These are phyloP conservation scores for Encephalitozoon hellem DNA, from an alignment of 371 early-diverging fungal species.

Conservation along the genomic window DNA sequence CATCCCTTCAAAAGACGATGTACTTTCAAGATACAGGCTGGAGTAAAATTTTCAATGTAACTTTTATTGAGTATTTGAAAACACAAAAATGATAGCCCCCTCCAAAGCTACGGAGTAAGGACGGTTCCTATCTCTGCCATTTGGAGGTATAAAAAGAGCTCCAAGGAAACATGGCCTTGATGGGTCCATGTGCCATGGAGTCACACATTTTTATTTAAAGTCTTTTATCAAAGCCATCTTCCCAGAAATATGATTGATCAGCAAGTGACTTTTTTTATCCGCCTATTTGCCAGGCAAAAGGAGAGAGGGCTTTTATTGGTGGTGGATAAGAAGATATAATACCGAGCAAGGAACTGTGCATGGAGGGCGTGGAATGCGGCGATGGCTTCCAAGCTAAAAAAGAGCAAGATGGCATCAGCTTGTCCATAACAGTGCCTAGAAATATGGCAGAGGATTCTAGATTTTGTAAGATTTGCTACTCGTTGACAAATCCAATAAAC, in stretches of 20 bases:
- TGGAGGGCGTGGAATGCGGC: not conserved
- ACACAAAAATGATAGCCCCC: not conserved
- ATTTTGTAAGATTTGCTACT: slow-evolving; percentile 60
- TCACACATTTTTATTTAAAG: not conserved
- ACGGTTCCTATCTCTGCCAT: slow-evolving; percentile 3
- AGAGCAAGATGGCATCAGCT: not conserved
- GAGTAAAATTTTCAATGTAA: not conserved
- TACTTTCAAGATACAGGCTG: not conserved
- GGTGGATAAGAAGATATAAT: not conserved
- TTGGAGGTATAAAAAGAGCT: not conserved
- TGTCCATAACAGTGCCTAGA: not conserved
- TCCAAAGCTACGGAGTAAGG: slow-evolving; percentile 10
- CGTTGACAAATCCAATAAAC: slow-evolving; percentile 48
- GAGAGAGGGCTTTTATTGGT: not conserved
- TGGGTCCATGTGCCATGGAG: not conserved
- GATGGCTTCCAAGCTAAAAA: not conserved
- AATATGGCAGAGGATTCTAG: slow-evolving; percentile 1
- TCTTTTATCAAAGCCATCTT: not conserved
- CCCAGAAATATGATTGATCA: not conserved
- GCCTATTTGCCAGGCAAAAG: not conserved
- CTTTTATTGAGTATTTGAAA: not conserved
- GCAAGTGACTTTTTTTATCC: not conserved
- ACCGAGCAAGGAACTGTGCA: not conserved
- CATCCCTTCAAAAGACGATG: not conserved
- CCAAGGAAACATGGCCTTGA: slow-evolving; percentile 6